These are phyloP conservation scores for Tulasnella calospora DNA, from an alignment of 768 basidiomycete genomes.

Conservation along the genomic window DNA sequence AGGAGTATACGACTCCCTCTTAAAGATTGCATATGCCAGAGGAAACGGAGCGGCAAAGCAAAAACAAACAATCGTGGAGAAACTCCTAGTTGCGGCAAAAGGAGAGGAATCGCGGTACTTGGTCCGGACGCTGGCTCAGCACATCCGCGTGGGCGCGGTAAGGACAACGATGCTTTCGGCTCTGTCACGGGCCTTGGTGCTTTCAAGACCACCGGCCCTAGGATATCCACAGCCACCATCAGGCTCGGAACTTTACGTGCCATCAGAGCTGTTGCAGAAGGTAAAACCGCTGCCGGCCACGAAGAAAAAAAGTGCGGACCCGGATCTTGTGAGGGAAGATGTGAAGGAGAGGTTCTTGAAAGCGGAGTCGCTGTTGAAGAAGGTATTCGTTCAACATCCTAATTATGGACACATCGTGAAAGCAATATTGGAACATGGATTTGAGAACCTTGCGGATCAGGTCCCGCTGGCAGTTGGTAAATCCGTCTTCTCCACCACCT, in stretches of 20 bases:
- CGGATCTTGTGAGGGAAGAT: constrained; percentile 29
- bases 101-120: constrained; percentile 88
- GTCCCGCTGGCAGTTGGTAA: constrained; percentile 69
- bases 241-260: constrained; percentile 9
- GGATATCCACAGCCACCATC: not conserved
- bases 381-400: constrained; percentile 73
- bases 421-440: constrained; percentile 55
- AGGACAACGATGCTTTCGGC: constrained; percentile 75
- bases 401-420: constrained; percentile 65
- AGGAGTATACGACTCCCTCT: constrained; percentile 60
- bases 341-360: constrained; percentile 43
- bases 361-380: constrained; percentile 63
- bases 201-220: not conserved
- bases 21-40: constrained; percentile 62
- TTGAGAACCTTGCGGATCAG: constrained; percentile 53
- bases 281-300: constrained; percentile 30
- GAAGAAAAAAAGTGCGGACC: constrained; percentile 35
- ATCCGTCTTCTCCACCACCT: constrained; percentile 31
- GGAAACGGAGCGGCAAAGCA: constrained; percentile 70
- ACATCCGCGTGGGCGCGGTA: constrained; percentile 84
- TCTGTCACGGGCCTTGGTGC: constrained; percentile 59
- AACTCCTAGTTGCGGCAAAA: constrained; percentile 71
- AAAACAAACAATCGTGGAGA: constrained; percentile 75
- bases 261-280: constrained; percentile 32
- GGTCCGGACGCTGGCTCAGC: constrained; percentile 64